These are phyloP conservation scores for Apiospora aurea DNA, from an alignment of 2,329 filamentous ascomycete species.

Conservation along the genomic window DNA sequence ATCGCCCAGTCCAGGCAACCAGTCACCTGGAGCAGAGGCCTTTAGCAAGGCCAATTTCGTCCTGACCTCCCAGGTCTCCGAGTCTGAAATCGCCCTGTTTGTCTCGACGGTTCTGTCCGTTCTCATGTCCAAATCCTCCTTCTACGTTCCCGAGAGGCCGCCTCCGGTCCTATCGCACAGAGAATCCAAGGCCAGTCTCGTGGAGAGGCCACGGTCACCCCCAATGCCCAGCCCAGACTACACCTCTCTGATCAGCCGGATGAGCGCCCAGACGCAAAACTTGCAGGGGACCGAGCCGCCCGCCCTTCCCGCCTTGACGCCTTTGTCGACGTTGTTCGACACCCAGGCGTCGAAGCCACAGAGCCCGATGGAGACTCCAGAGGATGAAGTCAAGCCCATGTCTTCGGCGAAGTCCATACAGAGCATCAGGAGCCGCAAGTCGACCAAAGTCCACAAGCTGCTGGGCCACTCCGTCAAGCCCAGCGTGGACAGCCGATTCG, in stretches of 20 bases:
- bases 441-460: slow-evolving; percentile 32
- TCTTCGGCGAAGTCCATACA: slow-evolving; percentile 31
- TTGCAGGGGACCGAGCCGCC: not conserved
- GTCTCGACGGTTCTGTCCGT: slow-evolving; percentile 60
- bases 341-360: slow-evolving; percentile 26
- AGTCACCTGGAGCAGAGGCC: slow-evolving; percentile 27
- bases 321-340: slow-evolving; percentile 34
- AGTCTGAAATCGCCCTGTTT: slow-evolving; percentile 61
- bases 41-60: slow-evolving; percentile 64
- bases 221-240: slow-evolving; percentile 33
- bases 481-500: slow-evolving; percentile 1
- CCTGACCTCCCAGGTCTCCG: slow-evolving; percentile 61
- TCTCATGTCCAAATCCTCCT: slow-evolving; percentile 52
- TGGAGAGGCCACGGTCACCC: slow-evolving; percentile 29
- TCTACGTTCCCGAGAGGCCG: slow-evolving; percentile 52
- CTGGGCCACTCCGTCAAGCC: slow-evolving; percentile 29
- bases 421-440: slow-evolving; percentile 33
- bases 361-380: not conserved
- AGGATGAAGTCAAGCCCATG: slow-evolving; percentile 30
- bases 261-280: slow-evolving; percentile 23
- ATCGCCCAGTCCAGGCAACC: not conserved
- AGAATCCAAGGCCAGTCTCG: slow-evolving; percentile 17
- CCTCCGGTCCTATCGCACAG: slow-evolving; percentile 22
- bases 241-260: slow-evolving; percentile 34
- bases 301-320: slow-evolving; percentile 23